Evolutionary conservation across 176 grass and related monocot genomes (phyloP).

Genomic region (Lolium multiflorum): DNA sequence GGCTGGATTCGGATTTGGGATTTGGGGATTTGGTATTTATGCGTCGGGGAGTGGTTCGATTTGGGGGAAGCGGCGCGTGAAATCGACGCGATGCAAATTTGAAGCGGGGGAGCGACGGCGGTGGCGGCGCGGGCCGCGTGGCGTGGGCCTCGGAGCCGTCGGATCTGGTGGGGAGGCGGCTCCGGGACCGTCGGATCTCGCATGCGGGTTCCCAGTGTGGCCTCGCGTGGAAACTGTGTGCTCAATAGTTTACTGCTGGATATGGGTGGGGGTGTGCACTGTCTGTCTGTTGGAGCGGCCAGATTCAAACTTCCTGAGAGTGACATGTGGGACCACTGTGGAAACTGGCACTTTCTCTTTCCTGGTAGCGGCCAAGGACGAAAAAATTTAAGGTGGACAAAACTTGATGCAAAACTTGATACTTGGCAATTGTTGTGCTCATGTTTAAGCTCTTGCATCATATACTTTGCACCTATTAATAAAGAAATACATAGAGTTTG

Average conservation of each 20-base stretch:
- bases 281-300: background rate
- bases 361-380: no score
- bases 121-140: constrained; percentile 8
- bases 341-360: background rate
- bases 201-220: background rate
- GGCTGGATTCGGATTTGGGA: constrained; percentile 8
- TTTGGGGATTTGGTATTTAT: constrained; percentile 3
- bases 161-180: background rate
- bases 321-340: background rate
- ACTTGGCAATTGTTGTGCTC: no score
- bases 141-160: constrained; percentile 1
- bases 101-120: constrained; percentile 37
- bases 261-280: background rate
- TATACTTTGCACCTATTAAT: no score
- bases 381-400: no score
- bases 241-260: background rate
- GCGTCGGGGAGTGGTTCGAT: constrained; percentile 1
- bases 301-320: constrained; percentile 14
- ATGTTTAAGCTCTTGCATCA: no score
- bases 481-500: no score
- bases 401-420: no score
- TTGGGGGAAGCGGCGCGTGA: constrained; percentile 48
- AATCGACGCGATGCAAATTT: constrained; percentile 72
- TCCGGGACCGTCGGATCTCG: constrained; percentile 10
- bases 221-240: background rate